phyloP scores from a whole-genome alignment of 2,329 filamentous ascomycete species.

The Colletotrichum musae region DNA sequence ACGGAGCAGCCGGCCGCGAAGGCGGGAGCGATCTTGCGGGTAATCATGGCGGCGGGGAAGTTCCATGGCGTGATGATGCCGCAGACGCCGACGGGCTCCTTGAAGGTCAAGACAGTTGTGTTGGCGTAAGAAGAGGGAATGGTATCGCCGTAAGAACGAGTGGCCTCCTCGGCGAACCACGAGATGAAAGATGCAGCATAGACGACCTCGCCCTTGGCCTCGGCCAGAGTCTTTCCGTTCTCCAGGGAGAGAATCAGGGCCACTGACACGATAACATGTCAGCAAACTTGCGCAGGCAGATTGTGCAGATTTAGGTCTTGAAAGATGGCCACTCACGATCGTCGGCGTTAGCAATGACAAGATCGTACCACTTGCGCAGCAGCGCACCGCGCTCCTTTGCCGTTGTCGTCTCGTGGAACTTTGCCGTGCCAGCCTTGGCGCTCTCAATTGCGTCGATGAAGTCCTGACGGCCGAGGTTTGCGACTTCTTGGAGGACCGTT shows the following conservation, averaged over 20 bases:
- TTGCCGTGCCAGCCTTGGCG: conserved; percentile 54
- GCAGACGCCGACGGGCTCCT: conserved; percentile 77
- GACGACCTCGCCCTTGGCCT: conserved; percentile 68
- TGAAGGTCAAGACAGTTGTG: conserved; percentile 74
- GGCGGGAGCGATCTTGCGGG: conserved; percentile 61
- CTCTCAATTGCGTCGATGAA: conserved; percentile 53
- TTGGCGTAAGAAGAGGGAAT: conserved; percentile 59
- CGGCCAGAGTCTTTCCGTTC: conserved; percentile 70
- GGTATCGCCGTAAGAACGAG: conserved; percentile 69
- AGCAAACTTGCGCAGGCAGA: neutral
- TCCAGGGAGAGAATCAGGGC: conserved; percentile 59
- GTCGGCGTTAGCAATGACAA: conserved; percentile 51
- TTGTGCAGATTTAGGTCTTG: too few relatives aligned
- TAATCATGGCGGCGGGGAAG: conserved; percentile 69
- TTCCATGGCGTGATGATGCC: conserved; percentile 79
- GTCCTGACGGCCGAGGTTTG: conserved; percentile 55
- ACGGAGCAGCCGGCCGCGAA: conserved; percentile 80
- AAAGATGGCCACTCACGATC: conserved; percentile 44
- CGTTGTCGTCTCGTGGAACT: conserved; percentile 53
- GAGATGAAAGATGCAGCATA: conserved; percentile 68
- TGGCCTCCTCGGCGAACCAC: conserved; percentile 70
- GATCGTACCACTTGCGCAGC: conserved; percentile 53
- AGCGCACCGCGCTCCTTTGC: conserved; percentile 53
- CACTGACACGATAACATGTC: conserved; percentile 39
- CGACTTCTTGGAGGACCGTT: conserved; percentile 63